A percentile compares a stretch with the other conserved stretches of the same genome.
phyloP scores from a whole-genome alignment of 225 moss, liverwort and hornwort species.

The Bryum argenteum region DNA sequence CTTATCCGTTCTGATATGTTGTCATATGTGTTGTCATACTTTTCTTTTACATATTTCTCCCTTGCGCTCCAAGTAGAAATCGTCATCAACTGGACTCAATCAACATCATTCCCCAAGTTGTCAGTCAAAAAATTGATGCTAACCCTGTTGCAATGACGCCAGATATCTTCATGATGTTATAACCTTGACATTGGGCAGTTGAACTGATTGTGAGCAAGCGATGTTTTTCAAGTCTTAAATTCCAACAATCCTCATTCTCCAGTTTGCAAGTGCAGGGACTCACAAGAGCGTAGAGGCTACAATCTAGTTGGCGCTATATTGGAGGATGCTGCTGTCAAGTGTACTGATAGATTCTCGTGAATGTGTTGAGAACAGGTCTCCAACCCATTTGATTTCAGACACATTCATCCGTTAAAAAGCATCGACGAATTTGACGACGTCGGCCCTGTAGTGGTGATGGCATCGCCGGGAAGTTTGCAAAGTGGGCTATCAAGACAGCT shows the following conservation, averaged over 20 bases:
- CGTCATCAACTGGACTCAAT: background rate
- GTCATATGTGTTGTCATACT: background rate
- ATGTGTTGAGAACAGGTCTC: slow-evolving; percentile 47
- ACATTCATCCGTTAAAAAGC: slow-evolving; percentile 87
- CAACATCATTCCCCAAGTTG: background rate
- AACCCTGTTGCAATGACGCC: background rate
- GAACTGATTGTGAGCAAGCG: background rate
- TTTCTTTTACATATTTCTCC: background rate
- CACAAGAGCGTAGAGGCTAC: background rate
- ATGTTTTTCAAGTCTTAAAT: background rate
- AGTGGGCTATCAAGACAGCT: slow-evolving; percentile 93
- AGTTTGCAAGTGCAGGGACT: background rate
- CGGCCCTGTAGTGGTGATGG: slow-evolving; percentile 93
- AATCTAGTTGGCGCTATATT: background rate
- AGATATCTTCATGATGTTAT: background rate
- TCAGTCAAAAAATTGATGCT: background rate
- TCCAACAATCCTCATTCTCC: background rate
- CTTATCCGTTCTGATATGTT: background rate
- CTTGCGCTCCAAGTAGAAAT: background rate
- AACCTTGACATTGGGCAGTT: background rate
- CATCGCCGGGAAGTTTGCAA: slow-evolving; percentile 77
- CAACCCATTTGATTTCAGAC: slow-evolving; percentile 94
- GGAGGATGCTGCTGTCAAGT: background rate
- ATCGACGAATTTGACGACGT: slow-evolving; percentile 84
- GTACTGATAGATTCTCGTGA: background rate